Evolutionary conservation across 495 filamentous ascomycete genomes (phyloP), one percentile per base, ranked within the genome.

Genomic region (Talaromyces proteolyticus): DNA sequence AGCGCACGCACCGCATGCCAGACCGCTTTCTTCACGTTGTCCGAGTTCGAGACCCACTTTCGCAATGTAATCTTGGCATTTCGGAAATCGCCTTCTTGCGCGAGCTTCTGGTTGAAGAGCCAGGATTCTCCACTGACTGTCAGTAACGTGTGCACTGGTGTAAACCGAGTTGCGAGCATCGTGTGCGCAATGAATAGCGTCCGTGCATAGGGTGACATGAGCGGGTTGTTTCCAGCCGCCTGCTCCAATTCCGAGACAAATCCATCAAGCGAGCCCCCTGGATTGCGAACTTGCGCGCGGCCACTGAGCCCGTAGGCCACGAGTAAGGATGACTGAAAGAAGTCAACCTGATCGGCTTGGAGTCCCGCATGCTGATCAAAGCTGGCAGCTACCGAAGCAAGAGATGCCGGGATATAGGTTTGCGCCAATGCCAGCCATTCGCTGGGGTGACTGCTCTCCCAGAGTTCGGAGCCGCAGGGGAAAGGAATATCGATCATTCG

Each of bases 101-200:
- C 43, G 23, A 55, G 39, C 26, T 60, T 60, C n/a, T 53, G 49
- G 19, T 55, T 55, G 48, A 60, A 57, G 37, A 57, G 54, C 57
- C 57, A 60, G 5, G 57, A 57, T 46, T 57, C 54, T 19, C 57
- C 53, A 26, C 51, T 49, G 19, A 54, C 52, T 12, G 49, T 51
- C 8, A 60, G 42, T 23, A 60, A 49, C 38, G 36, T 24, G 21
- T 44, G 54, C 17, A 60, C 17, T 16, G 55, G 57, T 8, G 57
- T 55, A 43, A 45, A 49, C 14, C 34, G 39, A 34, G 51, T 48
- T 3, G 48, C 43, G 18, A 45, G 36, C 21, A 57, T 29, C 12
- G 55, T 52, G 25, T 60, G 55, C 39, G 52, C 43, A 7, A 23
- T 57, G 20, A 54, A 52, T 3, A 51, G 7, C 2, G 29, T 53